A percentile compares a stretch with the other conserved stretches of the same genome.
phyloP scores from a whole-genome alignment of 768 basidiomycete species.

The Lactarius akahatsu region DNA sequence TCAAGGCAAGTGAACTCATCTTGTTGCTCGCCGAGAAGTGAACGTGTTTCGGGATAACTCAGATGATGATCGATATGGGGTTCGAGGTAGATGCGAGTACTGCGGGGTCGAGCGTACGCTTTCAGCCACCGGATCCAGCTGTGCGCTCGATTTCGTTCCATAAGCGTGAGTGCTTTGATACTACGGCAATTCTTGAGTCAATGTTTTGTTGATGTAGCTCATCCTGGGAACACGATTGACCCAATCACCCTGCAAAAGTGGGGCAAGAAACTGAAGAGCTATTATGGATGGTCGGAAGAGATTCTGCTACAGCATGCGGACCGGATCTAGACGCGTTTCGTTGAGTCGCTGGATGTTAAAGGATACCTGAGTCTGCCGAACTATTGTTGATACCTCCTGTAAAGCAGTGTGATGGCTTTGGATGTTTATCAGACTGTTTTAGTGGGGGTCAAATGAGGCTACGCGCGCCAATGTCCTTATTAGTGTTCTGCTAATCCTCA shows the following conservation, averaged over 20 bases:
- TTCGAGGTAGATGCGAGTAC: slow-evolving; percentile 35
- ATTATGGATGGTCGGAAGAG: slow-evolving; percentile 36
- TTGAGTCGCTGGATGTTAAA: neutral
- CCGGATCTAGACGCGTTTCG: neutral
- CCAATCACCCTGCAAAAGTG: slow-evolving; percentile 32
- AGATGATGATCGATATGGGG: slow-evolving; percentile 37
- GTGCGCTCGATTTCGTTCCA: slow-evolving; percentile 35
- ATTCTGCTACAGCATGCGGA: slow-evolving; percentile 26
- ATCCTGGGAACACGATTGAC: slow-evolving; percentile 35
- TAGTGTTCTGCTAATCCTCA: neutral
- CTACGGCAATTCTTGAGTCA: neutral
- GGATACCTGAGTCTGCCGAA: neutral
- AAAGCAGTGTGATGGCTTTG: slow-evolving; percentile 2
- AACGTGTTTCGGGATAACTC: neutral
- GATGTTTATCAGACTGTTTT: slow-evolving; percentile 20
- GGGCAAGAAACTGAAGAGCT: slow-evolving; percentile 32
- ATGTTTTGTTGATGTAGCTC: slow-evolving; percentile 26
- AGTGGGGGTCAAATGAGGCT: neutral
- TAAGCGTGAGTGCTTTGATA: slow-evolving; percentile 31
- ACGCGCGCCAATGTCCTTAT: slow-evolving; percentile 4
- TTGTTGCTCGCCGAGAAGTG: neutral
- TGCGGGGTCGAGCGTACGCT: slow-evolving; percentile 37
- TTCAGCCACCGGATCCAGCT: slow-evolving; percentile 33
- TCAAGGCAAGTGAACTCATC: slow-evolving; percentile 30
- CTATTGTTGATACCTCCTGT: slow-evolving; percentile 10